Base-by-base conservation (phyloP, 1,284 basidiomycete species). In the Meira miltonrushii region DNA sequence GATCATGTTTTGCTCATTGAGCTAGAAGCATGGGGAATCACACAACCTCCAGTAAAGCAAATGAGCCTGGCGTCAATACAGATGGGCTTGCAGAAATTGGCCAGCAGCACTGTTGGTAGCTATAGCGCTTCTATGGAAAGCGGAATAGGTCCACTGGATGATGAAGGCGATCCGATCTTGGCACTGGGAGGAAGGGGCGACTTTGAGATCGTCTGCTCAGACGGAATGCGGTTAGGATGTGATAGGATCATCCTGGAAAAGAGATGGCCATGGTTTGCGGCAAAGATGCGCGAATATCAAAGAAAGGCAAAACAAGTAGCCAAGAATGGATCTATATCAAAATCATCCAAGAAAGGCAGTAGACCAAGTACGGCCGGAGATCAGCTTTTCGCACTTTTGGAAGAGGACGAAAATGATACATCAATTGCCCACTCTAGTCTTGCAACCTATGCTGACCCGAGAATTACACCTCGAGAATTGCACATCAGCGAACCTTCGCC, bases 231-330 rank as follows among this genome's bases (percentile, higher is more conserved):
- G 65, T 84, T 97, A 62, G 81, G 84, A 49, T 93, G 90, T 77
- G 91, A 90, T 21, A 84, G 90, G 46, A 86, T 84, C 73, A 79
- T 91, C 17, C 81, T 97, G 19, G 87, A 90, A 75, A 86, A 88
- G 41, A 84, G 92, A 13, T 97, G 93, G 93, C 85, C 88, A 0
- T 96, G 93, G 93, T 93, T 96, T 82, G 85, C 84, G 60, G 83
- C 87, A 55, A 87, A 91, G 66, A 66, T 72, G 64, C 57, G 62
- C 46, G 68, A 72, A 48, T 73, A 61, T 60, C 62, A 66, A 49
- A 62, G 44, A 49, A 61, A 65, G 33, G 66, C 68, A 7, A 56
- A 68, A 38, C 53, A 63, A 41, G 61, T 62, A 25, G 61, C 62
- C 15, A 61, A 65, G 15, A 41, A 56, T 53, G 13, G 23, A 7